These are phyloP conservation scores for Cystofilobasidium macerans DNA, from an alignment of 768 basidiomycete species.

Conservation along the genomic window DNA sequence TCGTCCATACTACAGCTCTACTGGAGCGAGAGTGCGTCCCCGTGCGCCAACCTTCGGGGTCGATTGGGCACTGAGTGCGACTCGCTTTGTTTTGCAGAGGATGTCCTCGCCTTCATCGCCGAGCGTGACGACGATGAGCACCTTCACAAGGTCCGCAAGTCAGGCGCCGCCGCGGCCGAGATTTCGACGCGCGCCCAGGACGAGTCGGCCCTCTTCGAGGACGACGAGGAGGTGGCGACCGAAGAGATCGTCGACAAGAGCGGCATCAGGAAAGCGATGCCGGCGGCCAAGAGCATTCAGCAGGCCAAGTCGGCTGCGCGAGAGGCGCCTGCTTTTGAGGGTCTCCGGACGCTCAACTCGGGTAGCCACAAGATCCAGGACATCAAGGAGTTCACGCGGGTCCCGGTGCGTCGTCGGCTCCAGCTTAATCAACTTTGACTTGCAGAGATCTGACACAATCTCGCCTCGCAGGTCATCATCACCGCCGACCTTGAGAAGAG, in stretches of 20 bases:
- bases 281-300: constrained; percentile 42
- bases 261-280: constrained; percentile 42
- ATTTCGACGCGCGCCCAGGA: constrained; percentile 72
- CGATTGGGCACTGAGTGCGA: background rate
- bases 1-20: constrained; percentile 54
- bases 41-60: background rate
- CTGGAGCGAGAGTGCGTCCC: constrained; percentile 29
- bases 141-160: constrained; percentile 83
- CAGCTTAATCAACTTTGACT: constrained; percentile 4
- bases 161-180: constrained; percentile 87
- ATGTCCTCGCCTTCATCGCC: constrained; percentile 89
- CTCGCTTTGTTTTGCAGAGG: constrained; percentile 48
- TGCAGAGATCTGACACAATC: constrained; percentile 14
- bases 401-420: constrained; percentile 76
- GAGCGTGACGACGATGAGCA: constrained; percentile 77
- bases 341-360: constrained; percentile 53
- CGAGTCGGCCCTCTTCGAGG: constrained; percentile 73
- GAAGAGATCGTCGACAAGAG: constrained; percentile 69
- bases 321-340: constrained; percentile 69
- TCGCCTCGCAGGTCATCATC: constrained; percentile 64
- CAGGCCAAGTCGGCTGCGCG: constrained; percentile 64
- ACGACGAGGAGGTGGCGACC: constrained; percentile 52
- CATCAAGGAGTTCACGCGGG: constrained; percentile 82
- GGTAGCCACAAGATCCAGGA: constrained; percentile 88
- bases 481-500: constrained; percentile 92